Evolutionary conservation across 1,284 basidiomycete genomes (phyloP).

Genomic region (Ceratobasidium sp.): DNA sequence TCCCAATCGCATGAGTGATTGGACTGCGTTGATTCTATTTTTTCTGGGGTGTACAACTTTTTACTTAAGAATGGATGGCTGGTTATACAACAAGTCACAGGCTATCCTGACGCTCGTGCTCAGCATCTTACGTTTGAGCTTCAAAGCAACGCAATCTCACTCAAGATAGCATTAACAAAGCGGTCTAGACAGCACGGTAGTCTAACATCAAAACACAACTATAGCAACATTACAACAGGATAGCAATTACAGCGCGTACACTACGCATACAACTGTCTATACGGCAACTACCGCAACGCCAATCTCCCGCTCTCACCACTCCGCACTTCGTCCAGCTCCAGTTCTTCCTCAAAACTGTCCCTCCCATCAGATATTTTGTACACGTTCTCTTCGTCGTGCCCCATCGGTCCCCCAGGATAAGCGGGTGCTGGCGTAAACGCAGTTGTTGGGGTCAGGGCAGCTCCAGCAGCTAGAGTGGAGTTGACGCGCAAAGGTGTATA

Average conservation of each 20-base stretch:
- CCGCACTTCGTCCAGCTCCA: constrained; percentile 40
- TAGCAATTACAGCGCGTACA: constrained; percentile 25
- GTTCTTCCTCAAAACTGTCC: constrained; percentile 44
- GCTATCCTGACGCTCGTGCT: not conserved
- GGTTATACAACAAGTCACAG: not conserved
- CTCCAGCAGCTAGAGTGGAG: constrained; percentile 11
- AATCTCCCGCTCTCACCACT: constrained; percentile 12
- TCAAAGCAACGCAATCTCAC: not conserved
- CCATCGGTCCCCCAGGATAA: constrained; percentile 36
- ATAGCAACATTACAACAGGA: constrained; percentile 18
- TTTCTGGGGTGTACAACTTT: constrained; percentile 10
- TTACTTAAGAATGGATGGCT: not conserved
- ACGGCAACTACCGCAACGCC: constrained; percentile 19
- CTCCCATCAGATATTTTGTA: constrained; percentile 41
- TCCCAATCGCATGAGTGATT: constrained; percentile 12
- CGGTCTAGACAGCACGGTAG: not conserved
- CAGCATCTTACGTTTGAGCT: too few species aligned
- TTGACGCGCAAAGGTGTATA: constrained; percentile 29
- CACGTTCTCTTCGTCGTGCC: constrained; percentile 25
- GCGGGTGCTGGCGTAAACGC: constrained; percentile 41
- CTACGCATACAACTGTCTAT: not conserved
- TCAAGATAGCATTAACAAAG: not conserved
- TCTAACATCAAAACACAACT: not conserved
- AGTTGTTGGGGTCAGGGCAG: constrained; percentile 25
- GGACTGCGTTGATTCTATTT: not conserved